Conservation (phyloP, 1,139 yeast genomes). For the Blastobotrys malaysiensis region DNA sequence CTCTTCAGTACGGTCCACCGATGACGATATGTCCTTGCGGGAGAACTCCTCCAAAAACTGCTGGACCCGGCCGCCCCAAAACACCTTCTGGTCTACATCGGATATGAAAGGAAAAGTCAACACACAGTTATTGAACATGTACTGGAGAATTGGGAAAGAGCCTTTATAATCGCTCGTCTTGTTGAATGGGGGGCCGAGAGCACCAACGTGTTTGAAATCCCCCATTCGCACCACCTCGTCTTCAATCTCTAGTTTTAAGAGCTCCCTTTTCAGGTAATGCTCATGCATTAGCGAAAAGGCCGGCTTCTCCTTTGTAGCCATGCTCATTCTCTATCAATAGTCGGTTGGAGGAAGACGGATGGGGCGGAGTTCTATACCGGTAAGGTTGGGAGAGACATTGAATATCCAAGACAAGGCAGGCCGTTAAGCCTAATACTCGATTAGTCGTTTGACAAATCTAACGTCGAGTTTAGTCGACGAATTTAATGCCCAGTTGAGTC, state of each 20-base stretch:
- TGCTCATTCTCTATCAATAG: neutral
- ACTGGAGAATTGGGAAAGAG: constrained; percentile 62
- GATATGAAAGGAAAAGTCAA: constrained; percentile 71
- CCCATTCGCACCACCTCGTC: constrained; percentile 57
- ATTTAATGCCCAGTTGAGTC: no score
- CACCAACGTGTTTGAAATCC: constrained; percentile 53
- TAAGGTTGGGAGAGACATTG: neutral
- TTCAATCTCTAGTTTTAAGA: constrained; percentile 56
- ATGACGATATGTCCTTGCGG: constrained; percentile 58
- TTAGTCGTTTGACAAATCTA: no score
- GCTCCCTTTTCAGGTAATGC: constrained; percentile 79
- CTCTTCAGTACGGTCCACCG: constrained; percentile 64
- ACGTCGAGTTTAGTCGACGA: no score
- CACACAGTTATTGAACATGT: constrained; percentile 57
- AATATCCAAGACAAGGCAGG: neutral
- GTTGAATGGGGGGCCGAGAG: constrained; percentile 70
- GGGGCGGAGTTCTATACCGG: neutral
- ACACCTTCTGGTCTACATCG: constrained; percentile 45
- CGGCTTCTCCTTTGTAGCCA: neutral
- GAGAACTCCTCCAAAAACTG: constrained; percentile 75
- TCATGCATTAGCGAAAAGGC: constrained; percentile 45
- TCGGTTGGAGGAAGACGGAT: neutral
- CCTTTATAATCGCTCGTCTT: constrained; percentile 12
- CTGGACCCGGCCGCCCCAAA: constrained; percentile 79
- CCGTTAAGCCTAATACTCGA: no score